Evolutionary conservation across 2,329 filamentous ascomycete genomes (phyloP).

Genomic region (Trichoderma sp.): DNA sequence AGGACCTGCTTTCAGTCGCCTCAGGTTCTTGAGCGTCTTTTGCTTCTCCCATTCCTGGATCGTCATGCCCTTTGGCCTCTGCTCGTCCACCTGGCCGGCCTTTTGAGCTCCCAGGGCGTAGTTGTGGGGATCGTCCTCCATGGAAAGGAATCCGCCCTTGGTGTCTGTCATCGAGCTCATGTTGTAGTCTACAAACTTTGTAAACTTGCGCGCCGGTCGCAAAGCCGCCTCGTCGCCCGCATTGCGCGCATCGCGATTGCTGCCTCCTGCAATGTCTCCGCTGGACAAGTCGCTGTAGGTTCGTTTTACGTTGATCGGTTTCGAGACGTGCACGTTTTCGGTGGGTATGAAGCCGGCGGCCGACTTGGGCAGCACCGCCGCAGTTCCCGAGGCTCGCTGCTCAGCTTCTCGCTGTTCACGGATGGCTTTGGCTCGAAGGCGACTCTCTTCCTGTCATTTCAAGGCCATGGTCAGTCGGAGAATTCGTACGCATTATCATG

Average conservation of each 20-base stretch:
- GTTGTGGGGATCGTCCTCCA: conserved; percentile 89
- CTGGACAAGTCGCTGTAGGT: conserved; percentile 64
- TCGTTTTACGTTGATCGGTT: conserved; percentile 62
- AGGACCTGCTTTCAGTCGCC: conserved; percentile 73
- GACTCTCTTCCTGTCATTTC: conserved; percentile 72
- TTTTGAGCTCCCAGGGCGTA: conserved; percentile 62
- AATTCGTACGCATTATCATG: background rate
- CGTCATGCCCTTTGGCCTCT: conserved; percentile 85
- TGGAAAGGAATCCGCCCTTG: conserved; percentile 91
- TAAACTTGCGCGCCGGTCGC: conserved; percentile 81
- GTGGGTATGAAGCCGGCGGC: conserved; percentile 73
- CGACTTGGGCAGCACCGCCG: conserved; percentile 50
- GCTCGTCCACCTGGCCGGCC: conserved; percentile 43
- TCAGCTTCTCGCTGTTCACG: conserved; percentile 73
- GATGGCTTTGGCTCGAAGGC: conserved; percentile 84
- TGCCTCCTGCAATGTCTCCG: conserved; percentile 52
- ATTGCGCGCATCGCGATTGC: conserved; percentile 68
- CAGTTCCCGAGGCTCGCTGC: conserved; percentile 49
- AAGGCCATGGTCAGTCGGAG: conserved; percentile 1
- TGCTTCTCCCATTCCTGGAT: conserved; percentile 87
- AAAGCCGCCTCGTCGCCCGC: conserved; percentile 55
- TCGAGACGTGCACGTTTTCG: conserved; percentile 60
- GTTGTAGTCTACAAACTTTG: conserved; percentile 96
- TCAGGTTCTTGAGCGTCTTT: conserved; percentile 72
- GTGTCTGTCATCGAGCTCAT: conserved; percentile 98